Evolutionary conservation across 2,329 filamentous ascomycete genomes (phyloP), one percentile per base, ranked within the genome.

Genomic region (Claviceps africana): DNA sequence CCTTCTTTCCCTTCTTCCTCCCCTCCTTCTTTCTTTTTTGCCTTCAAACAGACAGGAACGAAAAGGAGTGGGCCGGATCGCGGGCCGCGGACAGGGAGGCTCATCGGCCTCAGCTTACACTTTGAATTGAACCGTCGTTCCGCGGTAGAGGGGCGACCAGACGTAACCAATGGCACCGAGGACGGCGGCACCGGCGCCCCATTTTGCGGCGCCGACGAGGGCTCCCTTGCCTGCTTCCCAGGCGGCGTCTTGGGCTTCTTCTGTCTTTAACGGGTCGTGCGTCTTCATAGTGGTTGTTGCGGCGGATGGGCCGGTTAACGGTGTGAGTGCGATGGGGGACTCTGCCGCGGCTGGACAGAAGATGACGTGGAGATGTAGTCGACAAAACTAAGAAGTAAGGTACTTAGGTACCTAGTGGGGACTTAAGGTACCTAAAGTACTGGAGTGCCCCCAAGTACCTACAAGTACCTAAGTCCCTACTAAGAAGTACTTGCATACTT

Each of bases 91-190:
- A 8, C n/a, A 9, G 8, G 37, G 17, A 5, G 17, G 37, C 37
- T 17, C 17, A 39, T 19, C n/a, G 8, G 19, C 53, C 51, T 33
- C 19, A 17, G 70, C 79, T 61, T 75, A 87, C 84, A 85, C 81
- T 70, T 88, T 88, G 68, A 88, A 88, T 63, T 88, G 85, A 48
- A 87, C 71, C 1, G 85, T 88, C 56, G 86, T 69, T 1, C 82
- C 77, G 22, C 85, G 77, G 63, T 90, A 91, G 21, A 90, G 61
- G 0, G 86, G 86, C 50, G 82, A 86, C 60, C 81, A 74, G 22
- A 72, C 69, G 56, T 81, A 83, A 19, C 80, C 86, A 6, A 80
- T 61, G 22, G 72, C 82, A 21, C 77, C 82, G 8, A 86, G 70
- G 25, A 83, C 63, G 1, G 77, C 82, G 17, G 79, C 76, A 53